These are phyloP conservation scores for Mentha longifolia DNA, from an alignment of 257 asterid species.

Conservation along the genomic window DNA sequence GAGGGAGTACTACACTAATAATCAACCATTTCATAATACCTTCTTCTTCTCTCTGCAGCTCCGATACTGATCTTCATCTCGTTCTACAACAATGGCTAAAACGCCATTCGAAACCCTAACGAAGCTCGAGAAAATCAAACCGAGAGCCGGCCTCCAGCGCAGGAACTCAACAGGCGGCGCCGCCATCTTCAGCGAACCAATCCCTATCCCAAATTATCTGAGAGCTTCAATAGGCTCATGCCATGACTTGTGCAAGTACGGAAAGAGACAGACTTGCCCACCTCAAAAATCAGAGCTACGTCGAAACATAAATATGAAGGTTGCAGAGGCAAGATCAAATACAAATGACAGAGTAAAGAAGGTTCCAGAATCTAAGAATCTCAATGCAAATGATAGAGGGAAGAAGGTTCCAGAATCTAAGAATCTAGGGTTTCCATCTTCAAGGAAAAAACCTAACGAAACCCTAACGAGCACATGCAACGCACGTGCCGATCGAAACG, in stretches of 20 bases:
- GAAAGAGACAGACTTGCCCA: constrained; percentile 40
- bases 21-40: too few relatives aligned
- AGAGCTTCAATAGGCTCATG: constrained; percentile 83
- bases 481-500: neutral
- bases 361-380: neutral
- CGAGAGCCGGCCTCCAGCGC: constrained; percentile 12
- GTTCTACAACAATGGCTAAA: constrained; percentile 15
- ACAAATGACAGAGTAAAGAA: neutral
- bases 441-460: constrained; percentile 32
- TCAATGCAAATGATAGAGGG: neutral
- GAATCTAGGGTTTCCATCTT: constrained; percentile 14
- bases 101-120: neutral
- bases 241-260: constrained; percentile 86
- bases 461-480: neutral
- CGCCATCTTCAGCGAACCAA: constrained; percentile 22
- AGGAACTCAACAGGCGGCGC: constrained; percentile 43
- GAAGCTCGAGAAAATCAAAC: constrained; percentile 32
- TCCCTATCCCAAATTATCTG: constrained; percentile 44
- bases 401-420: constrained; percentile 23
- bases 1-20: too few relatives aligned
- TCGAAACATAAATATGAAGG: neutral
- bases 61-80: too few relatives aligned
- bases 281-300: constrained; percentile 31
- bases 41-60: too few relatives aligned
- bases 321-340: neutral